These are phyloP conservation scores for Protea cynaroides DNA, from an alignment of 164 flowering plant genomes.

Conservation along the genomic window DNA sequence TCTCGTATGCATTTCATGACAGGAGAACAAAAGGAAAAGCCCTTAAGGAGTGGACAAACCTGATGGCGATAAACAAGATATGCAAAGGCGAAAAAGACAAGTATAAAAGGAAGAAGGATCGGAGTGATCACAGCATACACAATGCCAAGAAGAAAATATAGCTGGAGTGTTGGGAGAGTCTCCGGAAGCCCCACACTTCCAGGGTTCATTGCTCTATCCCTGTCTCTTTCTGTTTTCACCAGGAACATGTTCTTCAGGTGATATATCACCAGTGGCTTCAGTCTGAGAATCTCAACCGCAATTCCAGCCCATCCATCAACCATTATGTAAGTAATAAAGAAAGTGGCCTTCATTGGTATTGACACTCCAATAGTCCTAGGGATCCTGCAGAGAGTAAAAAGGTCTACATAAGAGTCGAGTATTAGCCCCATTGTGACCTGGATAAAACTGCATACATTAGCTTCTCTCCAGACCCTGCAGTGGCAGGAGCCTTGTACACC, in stretches of 20 bases:
- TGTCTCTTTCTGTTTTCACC: slow-evolving; percentile 90
- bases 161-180: slow-evolving; percentile 78
- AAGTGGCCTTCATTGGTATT: slow-evolving; percentile 97
- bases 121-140: slow-evolving; percentile 94
- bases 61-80: slow-evolving; percentile 95
- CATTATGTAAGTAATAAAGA: slow-evolving; percentile 95
- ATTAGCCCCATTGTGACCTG: too few species aligned
- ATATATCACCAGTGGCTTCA: slow-evolving; percentile 73
- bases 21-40: background rate
- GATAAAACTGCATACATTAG: too few species aligned
- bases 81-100: slow-evolving; percentile 90
- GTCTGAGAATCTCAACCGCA: slow-evolving; percentile 85
- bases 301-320: slow-evolving; percentile 99
- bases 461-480: too few species aligned
- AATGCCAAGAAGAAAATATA: slow-evolving; percentile 83
- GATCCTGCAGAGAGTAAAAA: slow-evolving; percentile 49
- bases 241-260: slow-evolving; percentile 86
- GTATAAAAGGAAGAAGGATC: slow-evolving; percentile 86
- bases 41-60: slow-evolving; percentile 34
- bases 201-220: slow-evolving; percentile 85
- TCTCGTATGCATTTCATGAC: too few species aligned
- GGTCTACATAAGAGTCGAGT: too few species aligned
- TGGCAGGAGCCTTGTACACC: too few species aligned
- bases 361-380: slow-evolving; percentile 95
- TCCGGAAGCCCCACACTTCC: slow-evolving; percentile 67